Percentiles rank a stretch among this genome's conserved stretches.
Evolutionary conservation across 257 asterid genomes (phyloP).

Genomic region (Parsonsia alboflavescens): DNA sequence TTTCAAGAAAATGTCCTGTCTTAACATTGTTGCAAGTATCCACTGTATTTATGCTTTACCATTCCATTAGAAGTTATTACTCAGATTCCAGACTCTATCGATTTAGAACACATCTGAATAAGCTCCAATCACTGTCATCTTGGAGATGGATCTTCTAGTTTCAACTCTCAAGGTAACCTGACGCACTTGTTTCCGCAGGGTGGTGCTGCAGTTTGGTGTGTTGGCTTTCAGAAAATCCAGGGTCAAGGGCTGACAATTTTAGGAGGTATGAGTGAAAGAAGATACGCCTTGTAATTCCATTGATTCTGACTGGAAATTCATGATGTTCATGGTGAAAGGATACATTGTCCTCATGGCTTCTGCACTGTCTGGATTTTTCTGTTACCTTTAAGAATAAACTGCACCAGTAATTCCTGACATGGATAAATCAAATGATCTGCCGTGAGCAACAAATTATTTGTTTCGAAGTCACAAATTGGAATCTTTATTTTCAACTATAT

Average conservation of each 20-base stretch:
- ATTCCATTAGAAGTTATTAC: background rate
- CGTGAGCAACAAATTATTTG: background rate
- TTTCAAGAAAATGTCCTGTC: background rate
- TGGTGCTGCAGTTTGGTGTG: slow-evolving; percentile 94
- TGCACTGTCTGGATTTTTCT: background rate
- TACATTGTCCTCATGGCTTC: background rate
- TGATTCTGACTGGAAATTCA: background rate
- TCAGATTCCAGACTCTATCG: background rate
- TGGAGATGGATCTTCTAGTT: slow-evolving; percentile 1
- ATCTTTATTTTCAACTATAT: background rate
- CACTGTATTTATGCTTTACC: background rate
- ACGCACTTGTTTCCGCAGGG: slow-evolving; percentile 38
- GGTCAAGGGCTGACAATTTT: slow-evolving; percentile 80
- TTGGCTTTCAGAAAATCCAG: slow-evolving; percentile 79
- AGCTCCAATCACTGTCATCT: background rate
- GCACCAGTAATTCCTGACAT: background rate
- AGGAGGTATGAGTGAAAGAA: slow-evolving; percentile 55
- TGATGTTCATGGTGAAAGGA: background rate
- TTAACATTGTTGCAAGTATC: background rate
- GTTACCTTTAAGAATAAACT: background rate
- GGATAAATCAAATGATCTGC: background rate
- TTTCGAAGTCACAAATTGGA: background rate
- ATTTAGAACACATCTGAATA: background rate
- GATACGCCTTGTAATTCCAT: background rate
- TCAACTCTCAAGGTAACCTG: slow-evolving; percentile 3